These are phyloP conservation scores for Durio zibethinus DNA, from an alignment of 345 rosid species.

Conservation along the genomic window DNA sequence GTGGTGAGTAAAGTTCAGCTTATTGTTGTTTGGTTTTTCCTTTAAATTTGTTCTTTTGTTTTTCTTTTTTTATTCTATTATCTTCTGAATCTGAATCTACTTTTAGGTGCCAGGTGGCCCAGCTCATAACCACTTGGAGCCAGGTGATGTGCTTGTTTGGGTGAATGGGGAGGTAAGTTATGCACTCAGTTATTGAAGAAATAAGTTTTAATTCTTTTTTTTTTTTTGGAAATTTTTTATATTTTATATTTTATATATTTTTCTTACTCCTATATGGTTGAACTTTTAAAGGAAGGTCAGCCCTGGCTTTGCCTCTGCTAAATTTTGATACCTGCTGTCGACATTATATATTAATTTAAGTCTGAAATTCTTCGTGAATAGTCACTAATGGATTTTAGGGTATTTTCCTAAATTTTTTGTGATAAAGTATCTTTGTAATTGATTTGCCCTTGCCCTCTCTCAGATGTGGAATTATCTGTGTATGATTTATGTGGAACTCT, in stretches of 20 bases:
- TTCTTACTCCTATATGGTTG: neutral
- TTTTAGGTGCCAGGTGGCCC: slow-evolving; percentile 96
- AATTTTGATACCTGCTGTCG: neutral
- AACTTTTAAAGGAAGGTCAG: neutral
- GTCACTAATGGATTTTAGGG: neutral
- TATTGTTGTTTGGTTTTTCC: neutral
- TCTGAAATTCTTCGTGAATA: neutral
- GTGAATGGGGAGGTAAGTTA: slow-evolving; percentile 81
- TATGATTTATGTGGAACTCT: neutral
- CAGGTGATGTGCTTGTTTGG: slow-evolving; percentile 91
- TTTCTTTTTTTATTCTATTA: neutral
- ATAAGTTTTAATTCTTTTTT: neutral
- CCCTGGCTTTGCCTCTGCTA: neutral
- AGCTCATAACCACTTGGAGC: slow-evolving; percentile 73
- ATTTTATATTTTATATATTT: too few relatives aligned
- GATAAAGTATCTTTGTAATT: neutral
- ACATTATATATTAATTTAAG: neutral
- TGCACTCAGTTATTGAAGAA: neutral
- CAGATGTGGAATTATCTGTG: neutral
- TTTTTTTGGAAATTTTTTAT: too few relatives aligned
- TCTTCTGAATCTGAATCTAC: slow-evolving; percentile 19
- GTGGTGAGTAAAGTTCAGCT: slow-evolving; percentile 51
- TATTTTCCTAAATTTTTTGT: neutral
- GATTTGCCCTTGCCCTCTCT: neutral
- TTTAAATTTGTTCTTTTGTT: neutral